These are phyloP conservation scores for Sporothrix luriei DNA, from an alignment of 2,329 filamentous ascomycete species.

Conservation along the genomic window DNA sequence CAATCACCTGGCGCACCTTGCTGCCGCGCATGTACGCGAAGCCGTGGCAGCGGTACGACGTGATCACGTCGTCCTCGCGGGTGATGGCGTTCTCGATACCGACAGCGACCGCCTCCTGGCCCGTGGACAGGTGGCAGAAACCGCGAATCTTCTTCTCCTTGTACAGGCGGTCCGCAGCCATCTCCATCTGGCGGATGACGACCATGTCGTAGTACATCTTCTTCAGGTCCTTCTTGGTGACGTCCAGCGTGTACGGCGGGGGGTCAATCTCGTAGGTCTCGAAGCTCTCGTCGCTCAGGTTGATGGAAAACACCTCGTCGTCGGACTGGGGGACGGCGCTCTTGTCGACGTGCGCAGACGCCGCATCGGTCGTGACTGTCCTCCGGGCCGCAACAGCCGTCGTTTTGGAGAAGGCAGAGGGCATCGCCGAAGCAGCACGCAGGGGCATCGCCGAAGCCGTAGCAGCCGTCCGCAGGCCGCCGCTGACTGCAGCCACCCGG, in stretches of 20 bases:
- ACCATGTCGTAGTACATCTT: conserved; percentile 99
- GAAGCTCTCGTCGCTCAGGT: conserved; percentile 96
- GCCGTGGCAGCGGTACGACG: conserved; percentile 98
- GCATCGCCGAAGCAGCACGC: conserved; percentile 27
- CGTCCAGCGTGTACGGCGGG: conserved; percentile 85
- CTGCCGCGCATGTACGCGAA: conserved; percentile 96
- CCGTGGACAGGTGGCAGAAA: conserved; percentile 98
- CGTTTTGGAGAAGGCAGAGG: conserved; percentile 20
- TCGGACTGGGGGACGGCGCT: conserved; percentile 75
- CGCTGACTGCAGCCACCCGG: conserved; percentile 42
- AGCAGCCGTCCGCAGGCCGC: conserved; percentile 27
- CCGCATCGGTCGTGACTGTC: conserved; percentile 92
- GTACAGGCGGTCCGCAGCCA: conserved; percentile 98
- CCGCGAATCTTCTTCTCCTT: conserved; percentile 99
- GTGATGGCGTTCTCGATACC: conserved; percentile 96
- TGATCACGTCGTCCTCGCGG: conserved; percentile 91
- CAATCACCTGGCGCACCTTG: conserved; percentile 87
- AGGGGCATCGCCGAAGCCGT: conserved; percentile 40
- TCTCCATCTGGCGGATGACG: conserved; percentile 93
- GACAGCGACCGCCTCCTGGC: conserved; percentile 94
- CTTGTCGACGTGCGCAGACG: conserved; percentile 85
- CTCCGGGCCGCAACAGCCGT: conserved; percentile 57
- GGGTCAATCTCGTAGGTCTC: conserved; percentile 99
- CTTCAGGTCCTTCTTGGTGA: conserved; percentile 97
- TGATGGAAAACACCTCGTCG: conserved; percentile 88